Evolutionary conservation across 108 stramenopile species (phyloP), one percentile per base, ranked within the genome.

Genomic region (Parietichytrium sp.): DNA sequence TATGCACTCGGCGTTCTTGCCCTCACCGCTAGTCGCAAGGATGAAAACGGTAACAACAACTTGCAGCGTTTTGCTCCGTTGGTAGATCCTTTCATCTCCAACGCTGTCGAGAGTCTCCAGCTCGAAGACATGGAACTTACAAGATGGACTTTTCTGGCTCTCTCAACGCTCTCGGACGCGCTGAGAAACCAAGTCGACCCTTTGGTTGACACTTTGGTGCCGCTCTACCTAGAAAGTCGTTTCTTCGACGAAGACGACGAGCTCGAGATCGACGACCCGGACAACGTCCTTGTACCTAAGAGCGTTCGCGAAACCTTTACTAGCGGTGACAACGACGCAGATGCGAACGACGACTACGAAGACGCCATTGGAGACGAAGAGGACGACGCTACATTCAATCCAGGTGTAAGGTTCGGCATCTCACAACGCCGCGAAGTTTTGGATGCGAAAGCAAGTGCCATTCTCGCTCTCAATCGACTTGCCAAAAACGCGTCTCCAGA

Each of bases 301-400:
- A 72, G 61, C 33, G 61, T 72, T 8, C 61, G 20, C 8, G 45
- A 45, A 33, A 72, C 36, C 1, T 72, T 72, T 20, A 25, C 36
- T 16, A 42, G 20, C 42, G 61, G 33, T 20, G 61, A 38, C 38
- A 42, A 15, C 61, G 61, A 27, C 42, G 42, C 18, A 33, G 20
- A 72, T 7, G 61, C 38, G 23, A 8, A 8, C n/a, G 15, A 13
- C 18, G 33, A 27, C 38, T 33, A 42, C 42, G 61, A 12, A 2
- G 61, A 72, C 61, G n/a, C n/a, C n/a, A n/a, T n/a, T n/a, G n/a
- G n/a, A n/a, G 33, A 72, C 33, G 61, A 72, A 6, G 61, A 72
- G 10, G 61, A 72, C 42, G 61, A 72, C 23, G 61, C 6, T 7
- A 42, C 13, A 7, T n/a, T 6, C 61, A 42, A 12, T 42, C 38